These are phyloP conservation scores for Labyrinthula sp. DNA, from an alignment of 352 stramenopile genomes.

Conservation along the genomic window DNA sequence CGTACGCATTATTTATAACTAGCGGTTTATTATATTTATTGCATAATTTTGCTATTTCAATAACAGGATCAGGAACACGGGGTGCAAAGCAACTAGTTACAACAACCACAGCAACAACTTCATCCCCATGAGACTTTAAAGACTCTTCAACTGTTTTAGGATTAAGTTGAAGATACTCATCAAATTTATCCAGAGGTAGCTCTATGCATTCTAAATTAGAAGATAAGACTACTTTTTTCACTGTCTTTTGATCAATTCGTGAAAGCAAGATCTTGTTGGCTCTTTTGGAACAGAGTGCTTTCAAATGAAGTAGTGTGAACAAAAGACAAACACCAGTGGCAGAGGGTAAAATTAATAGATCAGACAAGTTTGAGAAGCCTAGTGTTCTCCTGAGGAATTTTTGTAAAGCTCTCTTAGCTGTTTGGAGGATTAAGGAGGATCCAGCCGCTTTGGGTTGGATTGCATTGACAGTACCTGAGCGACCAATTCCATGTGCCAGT, in stretches of 20 bases:
- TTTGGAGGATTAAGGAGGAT: conserved; percentile 74
- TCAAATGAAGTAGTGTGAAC: conserved; percentile 64
- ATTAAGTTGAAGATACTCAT: no score
- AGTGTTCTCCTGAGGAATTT: conserved; percentile 62
- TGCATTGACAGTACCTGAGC: conserved; percentile 87
- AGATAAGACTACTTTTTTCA: conserved; percentile 84
- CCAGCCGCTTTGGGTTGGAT: conserved; percentile 93
- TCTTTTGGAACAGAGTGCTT: no score
- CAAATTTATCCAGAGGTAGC: no score
- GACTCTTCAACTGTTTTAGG: conserved; percentile 66
- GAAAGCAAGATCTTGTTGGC: conserved; percentile 76
- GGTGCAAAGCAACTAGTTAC: conserved; percentile 96
- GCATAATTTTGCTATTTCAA: conserved; percentile 68
- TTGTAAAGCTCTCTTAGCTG: conserved; percentile 63
- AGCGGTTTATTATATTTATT: conserved; percentile 53
- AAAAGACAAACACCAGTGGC: conserved; percentile 88
- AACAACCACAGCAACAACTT: conserved; percentile 77
- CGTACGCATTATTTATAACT: conserved; percentile 98
- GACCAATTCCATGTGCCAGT: conserved; percentile 78
- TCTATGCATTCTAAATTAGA: conserved; percentile 66
- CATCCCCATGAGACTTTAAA: conserved; percentile 47
- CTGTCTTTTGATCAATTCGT: conserved; percentile 97
- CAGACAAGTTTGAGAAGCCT: conserved; percentile 40
- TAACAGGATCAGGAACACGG: conserved; percentile 72
- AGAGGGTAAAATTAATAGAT: conserved; percentile 73